Evolutionary conservation across 257 asterid species (phyloP), one percentile per base, ranked within the genome.

Genomic region (Nicotiana sylvestris): DNA sequence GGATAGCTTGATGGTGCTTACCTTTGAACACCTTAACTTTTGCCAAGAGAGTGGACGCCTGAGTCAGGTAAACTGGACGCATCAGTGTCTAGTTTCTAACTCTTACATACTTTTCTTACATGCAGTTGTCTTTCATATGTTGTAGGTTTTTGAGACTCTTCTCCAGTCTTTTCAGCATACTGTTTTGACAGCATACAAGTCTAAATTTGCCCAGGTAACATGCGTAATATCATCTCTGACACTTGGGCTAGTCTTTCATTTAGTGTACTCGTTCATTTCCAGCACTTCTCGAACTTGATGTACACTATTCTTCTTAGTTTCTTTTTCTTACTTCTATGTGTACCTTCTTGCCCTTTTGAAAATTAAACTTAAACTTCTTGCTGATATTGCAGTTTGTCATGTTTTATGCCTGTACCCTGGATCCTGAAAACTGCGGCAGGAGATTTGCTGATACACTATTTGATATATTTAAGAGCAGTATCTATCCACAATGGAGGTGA

Each of bases 361-460:
- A 43, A 43, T 0, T 9, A 43, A 43, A 16, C 39, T 66, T 66
- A 30, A 9, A 53, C 12, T 35, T 60, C 69, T 32, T 27, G 13
- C n/a, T 74, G 27, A 61, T 69, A 72, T 87, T 88, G 90, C 91
- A 96, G 99, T 96, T 96, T 90, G 90, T 96, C 84, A 85, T 94
- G 88, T 96, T 94, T 89, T 96, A 96, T 86, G 95, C 95, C 82
- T 93, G 99, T 90, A 94, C 99, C 6, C 89, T 96, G 87, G 99
- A 96, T 88, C 98, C 99, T 77, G 95, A 90, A 55, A 81, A 78
- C 69, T 94, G 99, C 37, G 99, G 99, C 53, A 82, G 84, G 82
- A 86, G 82, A 86, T 94, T 96, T 86, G 90, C 88, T 46, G 76
- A 69, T 58, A 66, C 81, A 49, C 95, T 96, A 56, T 67, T 90